phyloP scores from a whole-genome alignment of 345 rosid genomes.

The Acer negundo region DNA sequence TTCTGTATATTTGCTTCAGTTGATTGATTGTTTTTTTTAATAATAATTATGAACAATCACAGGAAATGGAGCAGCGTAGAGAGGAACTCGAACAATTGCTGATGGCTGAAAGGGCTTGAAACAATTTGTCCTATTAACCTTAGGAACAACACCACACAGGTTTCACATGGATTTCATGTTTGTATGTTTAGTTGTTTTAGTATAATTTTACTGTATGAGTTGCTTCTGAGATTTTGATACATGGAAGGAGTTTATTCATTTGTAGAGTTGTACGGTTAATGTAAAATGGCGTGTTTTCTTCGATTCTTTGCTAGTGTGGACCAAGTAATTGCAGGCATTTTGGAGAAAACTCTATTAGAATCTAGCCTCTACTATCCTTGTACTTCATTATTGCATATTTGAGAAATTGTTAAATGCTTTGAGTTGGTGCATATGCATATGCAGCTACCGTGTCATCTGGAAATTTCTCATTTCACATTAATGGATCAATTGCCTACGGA shows the following conservation, averaged over 20 bases:
- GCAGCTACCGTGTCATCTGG: not conserved
- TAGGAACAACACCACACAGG: not conserved
- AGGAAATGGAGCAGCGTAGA: slow-evolving; percentile 82
- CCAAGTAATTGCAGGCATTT: not conserved
- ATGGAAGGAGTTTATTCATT: not conserved
- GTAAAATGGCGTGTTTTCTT: not conserved
- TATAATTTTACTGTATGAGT: not conserved
- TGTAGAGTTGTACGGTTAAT: not conserved
- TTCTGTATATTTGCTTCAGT: not conserved
- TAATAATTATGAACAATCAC: slow-evolving; percentile 16
- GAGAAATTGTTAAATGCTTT: not conserved
- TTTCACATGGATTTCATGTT: not conserved
- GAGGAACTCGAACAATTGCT: slow-evolving; percentile 91
- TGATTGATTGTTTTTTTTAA: not conserved
- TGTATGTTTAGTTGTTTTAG: not conserved
- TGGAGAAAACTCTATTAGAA: not conserved
- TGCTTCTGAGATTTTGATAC: not conserved
- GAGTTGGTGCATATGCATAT: not conserved
- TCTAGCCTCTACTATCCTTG: not conserved
- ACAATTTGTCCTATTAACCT: not conserved
- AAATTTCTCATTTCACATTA: no score
- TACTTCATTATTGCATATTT: not conserved
- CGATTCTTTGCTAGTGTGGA: not conserved
- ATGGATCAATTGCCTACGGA: no score
- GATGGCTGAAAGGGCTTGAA: slow-evolving; percentile 49